These are phyloP conservation scores for Botrytis sinoallii DNA, from an alignment of 2,329 filamentous ascomycete species.

Conservation along the genomic window DNA sequence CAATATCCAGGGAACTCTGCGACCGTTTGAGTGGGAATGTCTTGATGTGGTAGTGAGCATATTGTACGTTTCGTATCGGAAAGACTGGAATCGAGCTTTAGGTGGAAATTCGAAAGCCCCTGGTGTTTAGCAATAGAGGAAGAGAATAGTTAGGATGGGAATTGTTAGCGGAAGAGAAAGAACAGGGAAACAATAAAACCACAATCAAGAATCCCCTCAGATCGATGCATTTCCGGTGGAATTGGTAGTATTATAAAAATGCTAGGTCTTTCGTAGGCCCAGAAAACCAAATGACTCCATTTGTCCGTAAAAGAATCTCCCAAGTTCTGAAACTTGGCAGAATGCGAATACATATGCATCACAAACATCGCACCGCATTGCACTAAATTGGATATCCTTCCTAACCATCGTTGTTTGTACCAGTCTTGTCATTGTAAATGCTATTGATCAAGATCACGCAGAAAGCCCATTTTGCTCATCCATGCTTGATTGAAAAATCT, in stretches of 20 bases:
- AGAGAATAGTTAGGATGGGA: neutral
- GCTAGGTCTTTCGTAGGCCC: slow-evolving; percentile 8
- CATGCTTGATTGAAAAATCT: slow-evolving; percentile 32
- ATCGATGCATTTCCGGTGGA: neutral
- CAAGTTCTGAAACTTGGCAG: neutral
- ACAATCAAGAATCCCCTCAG: neutral
- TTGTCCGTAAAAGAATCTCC: neutral
- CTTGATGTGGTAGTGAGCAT: neutral
- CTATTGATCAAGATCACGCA: slow-evolving; percentile 36
- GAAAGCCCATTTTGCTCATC: slow-evolving; percentile 36
- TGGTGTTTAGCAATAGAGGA: neutral
- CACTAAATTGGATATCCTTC: slow-evolving; percentile 7
- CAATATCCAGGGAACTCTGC: neutral
- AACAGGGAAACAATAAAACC: neutral
- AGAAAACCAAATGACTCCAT: slow-evolving; percentile 6
- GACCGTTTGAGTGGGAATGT: neutral
- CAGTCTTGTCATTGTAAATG: slow-evolving; percentile 35
- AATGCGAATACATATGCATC: slow-evolving; percentile 14
- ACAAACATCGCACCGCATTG: slow-evolving; percentile 8
- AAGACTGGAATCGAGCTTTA: neutral
- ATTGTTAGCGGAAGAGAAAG: neutral
- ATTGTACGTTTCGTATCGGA: neutral
- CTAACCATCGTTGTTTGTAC: slow-evolving; percentile 22
- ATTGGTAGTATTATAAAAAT: slow-evolving; percentile 8
- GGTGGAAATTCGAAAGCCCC: neutral